Evolutionary conservation across 148 eudicot genomes (phyloP).

Genomic region (Agrostemma githago): DNA sequence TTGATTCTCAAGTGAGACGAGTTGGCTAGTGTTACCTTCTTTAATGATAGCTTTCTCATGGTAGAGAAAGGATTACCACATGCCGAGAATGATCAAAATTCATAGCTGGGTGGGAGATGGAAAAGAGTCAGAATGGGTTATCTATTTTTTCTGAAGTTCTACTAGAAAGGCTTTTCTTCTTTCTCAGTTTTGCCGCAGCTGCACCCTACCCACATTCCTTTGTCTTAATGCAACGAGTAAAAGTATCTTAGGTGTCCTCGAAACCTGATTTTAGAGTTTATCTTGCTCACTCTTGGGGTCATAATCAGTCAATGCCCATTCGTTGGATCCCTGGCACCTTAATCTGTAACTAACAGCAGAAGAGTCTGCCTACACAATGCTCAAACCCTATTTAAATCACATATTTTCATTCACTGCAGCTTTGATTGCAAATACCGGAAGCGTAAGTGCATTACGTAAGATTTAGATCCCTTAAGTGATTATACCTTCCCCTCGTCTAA

Average conservation of each 20-base stretch:
- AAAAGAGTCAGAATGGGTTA: not conserved
- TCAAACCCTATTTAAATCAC: not conserved
- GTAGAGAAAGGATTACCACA: not conserved
- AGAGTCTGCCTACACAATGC: not conserved
- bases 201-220: not conserved
- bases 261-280: not conserved
- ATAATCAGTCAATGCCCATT: not conserved
- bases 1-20: not conserved
- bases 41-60: not conserved
- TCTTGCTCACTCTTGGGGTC: not conserved
- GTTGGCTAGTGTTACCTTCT: not conserved
- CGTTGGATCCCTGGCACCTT: not conserved
- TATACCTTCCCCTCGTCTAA: not conserved
- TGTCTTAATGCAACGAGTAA: not conserved
- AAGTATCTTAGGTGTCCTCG: not conserved
- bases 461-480: not conserved
- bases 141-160: not conserved
- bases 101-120: not conserved
- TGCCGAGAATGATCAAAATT: not conserved
- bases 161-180: not conserved
- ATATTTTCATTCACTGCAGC: too few species aligned
- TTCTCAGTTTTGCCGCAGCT: not conserved
- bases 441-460: not conserved
- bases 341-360: not conserved
- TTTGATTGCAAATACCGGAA: not conserved